Evolutionary conservation across 2,329 filamentous ascomycete species (phyloP).

Genomic region (Ustilaginoidea virens): DNA sequence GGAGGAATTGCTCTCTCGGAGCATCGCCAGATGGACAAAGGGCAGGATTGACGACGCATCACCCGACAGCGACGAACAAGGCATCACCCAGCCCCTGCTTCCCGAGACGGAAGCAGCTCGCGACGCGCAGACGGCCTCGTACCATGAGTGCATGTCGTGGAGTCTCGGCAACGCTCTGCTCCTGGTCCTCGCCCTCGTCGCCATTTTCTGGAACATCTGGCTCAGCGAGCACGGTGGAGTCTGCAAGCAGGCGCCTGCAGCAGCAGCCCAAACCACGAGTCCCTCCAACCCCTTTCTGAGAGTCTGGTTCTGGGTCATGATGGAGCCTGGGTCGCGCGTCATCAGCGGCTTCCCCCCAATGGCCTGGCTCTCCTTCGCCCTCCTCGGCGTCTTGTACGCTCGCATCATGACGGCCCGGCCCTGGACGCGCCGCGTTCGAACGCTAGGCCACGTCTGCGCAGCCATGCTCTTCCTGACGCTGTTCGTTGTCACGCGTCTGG

Average conservation of each 20-base stretch:
- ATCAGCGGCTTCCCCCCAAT: slow-evolving; percentile 27
- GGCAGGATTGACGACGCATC: slow-evolving; percentile 6
- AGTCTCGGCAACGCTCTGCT: slow-evolving; percentile 23
- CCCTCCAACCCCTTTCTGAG: slow-evolving; percentile 13
- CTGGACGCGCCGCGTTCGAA: slow-evolving; percentile 13
- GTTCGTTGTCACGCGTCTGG: slow-evolving; percentile 25
- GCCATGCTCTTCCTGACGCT: slow-evolving; percentile 17
- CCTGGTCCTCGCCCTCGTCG: slow-evolving; percentile 16
- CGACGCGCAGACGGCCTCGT: background rate
- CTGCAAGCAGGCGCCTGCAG: slow-evolving; percentile 12
- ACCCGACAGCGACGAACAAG: slow-evolving; percentile 4
- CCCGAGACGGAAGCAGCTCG: background rate
- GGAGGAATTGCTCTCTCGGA: slow-evolving; percentile 16
- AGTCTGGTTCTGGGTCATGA: slow-evolving; percentile 26
- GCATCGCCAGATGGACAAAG: slow-evolving; percentile 8
- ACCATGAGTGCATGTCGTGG: slow-evolving; percentile 17
- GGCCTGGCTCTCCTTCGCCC: slow-evolving; percentile 30
- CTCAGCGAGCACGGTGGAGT: slow-evolving; percentile 23
- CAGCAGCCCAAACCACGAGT: background rate
- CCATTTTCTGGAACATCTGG: slow-evolving; percentile 32
- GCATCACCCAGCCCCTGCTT: slow-evolving; percentile 18
- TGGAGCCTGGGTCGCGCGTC: slow-evolving; percentile 9
- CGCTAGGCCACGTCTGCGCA: slow-evolving; percentile 13
- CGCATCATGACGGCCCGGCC: slow-evolving; percentile 19
- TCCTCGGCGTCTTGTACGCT: slow-evolving; percentile 27